Evolutionary conservation across 257 asterid species (phyloP).

Genomic region (Catharanthus roseus): DNA sequence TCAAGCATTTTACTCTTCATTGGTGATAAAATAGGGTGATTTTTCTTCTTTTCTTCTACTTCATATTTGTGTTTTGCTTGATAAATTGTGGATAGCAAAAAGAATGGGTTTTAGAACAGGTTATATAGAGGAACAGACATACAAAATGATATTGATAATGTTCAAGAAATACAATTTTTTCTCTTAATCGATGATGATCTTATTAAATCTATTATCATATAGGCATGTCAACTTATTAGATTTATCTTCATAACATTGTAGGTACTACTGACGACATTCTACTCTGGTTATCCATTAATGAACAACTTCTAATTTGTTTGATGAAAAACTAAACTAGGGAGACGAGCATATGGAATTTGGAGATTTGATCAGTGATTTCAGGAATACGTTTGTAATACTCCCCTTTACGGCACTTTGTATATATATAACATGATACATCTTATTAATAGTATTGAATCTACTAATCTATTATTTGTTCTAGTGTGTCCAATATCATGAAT

Average conservation of each 20-base stretch:
- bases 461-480: too few species aligned
- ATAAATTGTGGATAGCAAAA: neutral
- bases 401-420: neutral
- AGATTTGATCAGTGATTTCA: neutral
- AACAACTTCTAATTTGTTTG: constrained; percentile 13
- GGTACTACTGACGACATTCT: constrained; percentile 17
- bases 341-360: constrained; percentile 10
- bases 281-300: constrained; percentile 16
- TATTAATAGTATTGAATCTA: too few species aligned
- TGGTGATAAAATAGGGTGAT: neutral
- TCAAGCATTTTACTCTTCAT: too few species aligned
- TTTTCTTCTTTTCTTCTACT: neutral
- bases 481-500: neutral
- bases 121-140: neutral
- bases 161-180: neutral
- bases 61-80: neutral
- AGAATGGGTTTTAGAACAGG: neutral
- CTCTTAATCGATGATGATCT: neutral
- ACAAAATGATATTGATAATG: neutral
- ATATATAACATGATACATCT: neutral
- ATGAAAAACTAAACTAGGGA: constrained; percentile 4
- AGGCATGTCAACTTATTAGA: constrained; percentile 11
- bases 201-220: neutral
- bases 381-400: neutral
- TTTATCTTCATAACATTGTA: constrained; percentile 13